Percentiles rank a stretch among this genome's conserved stretches.
These are phyloP conservation scores for Xylaria sp. DNA, from an alignment of 2,329 filamentous ascomycete species.

Conservation along the genomic window DNA sequence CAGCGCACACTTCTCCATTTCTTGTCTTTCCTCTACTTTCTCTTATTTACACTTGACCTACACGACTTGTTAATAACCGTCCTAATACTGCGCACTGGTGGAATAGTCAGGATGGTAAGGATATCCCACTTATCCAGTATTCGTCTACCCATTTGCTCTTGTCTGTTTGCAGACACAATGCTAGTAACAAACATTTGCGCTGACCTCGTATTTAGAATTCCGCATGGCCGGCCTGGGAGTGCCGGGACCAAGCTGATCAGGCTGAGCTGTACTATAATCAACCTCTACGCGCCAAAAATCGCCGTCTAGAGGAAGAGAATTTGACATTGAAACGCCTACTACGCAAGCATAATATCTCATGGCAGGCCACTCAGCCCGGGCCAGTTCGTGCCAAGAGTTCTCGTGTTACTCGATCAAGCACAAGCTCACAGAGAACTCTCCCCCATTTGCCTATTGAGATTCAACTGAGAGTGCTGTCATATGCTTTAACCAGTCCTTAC, in stretches of 20 bases:
- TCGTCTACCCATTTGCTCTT: not conserved
- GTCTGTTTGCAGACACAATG: not conserved
- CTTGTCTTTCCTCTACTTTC: not conserved
- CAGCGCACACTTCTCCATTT: not conserved
- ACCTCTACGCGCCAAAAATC: slow-evolving; percentile 61
- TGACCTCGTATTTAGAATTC: slow-evolving; percentile 31
- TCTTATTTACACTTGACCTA: not conserved
- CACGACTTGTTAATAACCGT: not conserved
- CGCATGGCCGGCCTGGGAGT: slow-evolving; percentile 57
- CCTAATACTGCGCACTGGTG: not conserved
- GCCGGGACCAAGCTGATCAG: slow-evolving; percentile 63
- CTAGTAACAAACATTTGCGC: not conserved
- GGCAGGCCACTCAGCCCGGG: slow-evolving; percentile 55
- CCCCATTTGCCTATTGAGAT: slow-evolving; percentile 65
- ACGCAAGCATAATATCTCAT: slow-evolving; percentile 63
- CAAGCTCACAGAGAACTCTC: slow-evolving; percentile 42
- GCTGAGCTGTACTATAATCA: slow-evolving; percentile 61
- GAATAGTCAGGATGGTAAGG: slow-evolving; percentile 34
- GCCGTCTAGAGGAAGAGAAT: slow-evolving; percentile 61
- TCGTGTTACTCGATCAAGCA: slow-evolving; percentile 48
- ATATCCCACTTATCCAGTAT: not conserved
- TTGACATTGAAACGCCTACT: slow-evolving; percentile 62
- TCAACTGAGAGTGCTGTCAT: slow-evolving; percentile 63
- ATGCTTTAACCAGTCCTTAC: slow-evolving; percentile 60
- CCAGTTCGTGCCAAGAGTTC: slow-evolving; percentile 38